Evolutionary conservation across 345 rosid genomes (phyloP).

Genomic region (Anacardium occidentale): DNA sequence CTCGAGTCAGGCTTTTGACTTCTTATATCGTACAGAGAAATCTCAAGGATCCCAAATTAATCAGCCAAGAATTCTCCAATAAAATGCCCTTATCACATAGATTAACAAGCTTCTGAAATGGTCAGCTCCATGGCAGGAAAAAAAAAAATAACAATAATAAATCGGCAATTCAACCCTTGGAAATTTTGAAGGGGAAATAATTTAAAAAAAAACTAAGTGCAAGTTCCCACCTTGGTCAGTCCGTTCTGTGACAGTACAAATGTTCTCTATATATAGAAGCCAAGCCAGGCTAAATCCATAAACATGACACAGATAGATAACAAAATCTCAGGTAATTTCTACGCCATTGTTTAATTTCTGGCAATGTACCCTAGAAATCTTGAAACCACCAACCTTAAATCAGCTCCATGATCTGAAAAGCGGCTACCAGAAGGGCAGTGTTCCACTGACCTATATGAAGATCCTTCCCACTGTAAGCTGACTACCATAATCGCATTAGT

Average conservation of each 20-base stretch:
- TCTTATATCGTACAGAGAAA: neutral
- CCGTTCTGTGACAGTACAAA: neutral
- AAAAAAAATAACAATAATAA: neutral
- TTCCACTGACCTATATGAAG: constrained; percentile 55
- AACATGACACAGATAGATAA: neutral
- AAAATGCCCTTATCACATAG: neutral
- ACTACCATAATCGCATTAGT: too few species aligned
- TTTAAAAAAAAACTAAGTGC: neutral
- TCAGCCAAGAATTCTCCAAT: neutral
- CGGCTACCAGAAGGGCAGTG: constrained; percentile 45
- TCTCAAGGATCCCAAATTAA: neutral
- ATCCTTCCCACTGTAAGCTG: constrained; percentile 48
- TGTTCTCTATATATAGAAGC: neutral
- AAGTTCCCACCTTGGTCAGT: neutral
- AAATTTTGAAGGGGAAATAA: neutral
- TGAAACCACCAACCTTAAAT: neutral
- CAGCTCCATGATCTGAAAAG: neutral
- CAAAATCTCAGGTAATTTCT: neutral
- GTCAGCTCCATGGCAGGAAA: neutral
- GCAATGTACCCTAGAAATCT: constrained; percentile 1
- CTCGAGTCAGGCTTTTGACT: too few species aligned
- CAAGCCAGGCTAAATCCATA: neutral
- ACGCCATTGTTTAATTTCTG: neutral
- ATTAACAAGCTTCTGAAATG: neutral
- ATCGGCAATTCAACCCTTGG: neutral